phyloP scores from a whole-genome alignment of 176 grass and related monocot genomes.

The Elaeis guineensis region DNA sequence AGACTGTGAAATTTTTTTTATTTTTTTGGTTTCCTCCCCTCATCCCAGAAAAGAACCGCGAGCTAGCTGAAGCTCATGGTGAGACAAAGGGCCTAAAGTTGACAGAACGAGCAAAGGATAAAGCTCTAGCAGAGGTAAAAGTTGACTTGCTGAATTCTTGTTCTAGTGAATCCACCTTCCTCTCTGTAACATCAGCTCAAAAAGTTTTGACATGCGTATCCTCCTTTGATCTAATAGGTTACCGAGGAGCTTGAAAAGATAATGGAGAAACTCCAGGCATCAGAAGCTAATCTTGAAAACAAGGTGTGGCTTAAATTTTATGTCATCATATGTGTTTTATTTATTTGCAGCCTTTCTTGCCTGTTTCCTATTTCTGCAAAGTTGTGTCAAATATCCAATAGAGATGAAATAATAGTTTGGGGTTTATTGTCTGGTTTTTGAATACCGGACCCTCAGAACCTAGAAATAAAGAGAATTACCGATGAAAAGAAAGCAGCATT shows the following conservation, averaged over 20 bases:
- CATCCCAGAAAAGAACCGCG: conserved; percentile 11
- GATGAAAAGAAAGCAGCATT: conserved; percentile 23
- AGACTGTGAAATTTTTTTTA: background rate
- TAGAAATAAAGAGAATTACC: conserved; percentile 15
- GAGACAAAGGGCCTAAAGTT: conserved; percentile 10
- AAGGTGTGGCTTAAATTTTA: conserved; percentile 9
- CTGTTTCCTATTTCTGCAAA: background rate
- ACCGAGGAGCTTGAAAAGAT: conserved; percentile 20
- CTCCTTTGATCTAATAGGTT: conserved; percentile 6
- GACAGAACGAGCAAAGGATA: conserved; percentile 14
- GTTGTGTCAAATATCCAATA: background rate
- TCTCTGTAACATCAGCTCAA: too few species aligned
- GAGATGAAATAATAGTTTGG: background rate
- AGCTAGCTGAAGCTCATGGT: conserved; percentile 3
- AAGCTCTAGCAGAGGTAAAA: conserved; percentile 11
- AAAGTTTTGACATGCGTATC: too few species aligned
- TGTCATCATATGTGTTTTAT: background rate
- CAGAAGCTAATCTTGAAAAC: conserved; percentile 22
- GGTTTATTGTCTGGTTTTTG: background rate
- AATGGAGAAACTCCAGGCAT: conserved; percentile 13
- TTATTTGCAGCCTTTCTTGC: background rate
- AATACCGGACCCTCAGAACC: conserved; percentile 2
- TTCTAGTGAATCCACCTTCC: too few species aligned
- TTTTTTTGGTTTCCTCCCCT: background rate
- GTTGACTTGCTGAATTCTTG: too few species aligned